Evolutionary conservation across 78 protist species (phyloP), one percentile per base, ranked within the genome.

Genomic region (Guillardia theta): DNA sequence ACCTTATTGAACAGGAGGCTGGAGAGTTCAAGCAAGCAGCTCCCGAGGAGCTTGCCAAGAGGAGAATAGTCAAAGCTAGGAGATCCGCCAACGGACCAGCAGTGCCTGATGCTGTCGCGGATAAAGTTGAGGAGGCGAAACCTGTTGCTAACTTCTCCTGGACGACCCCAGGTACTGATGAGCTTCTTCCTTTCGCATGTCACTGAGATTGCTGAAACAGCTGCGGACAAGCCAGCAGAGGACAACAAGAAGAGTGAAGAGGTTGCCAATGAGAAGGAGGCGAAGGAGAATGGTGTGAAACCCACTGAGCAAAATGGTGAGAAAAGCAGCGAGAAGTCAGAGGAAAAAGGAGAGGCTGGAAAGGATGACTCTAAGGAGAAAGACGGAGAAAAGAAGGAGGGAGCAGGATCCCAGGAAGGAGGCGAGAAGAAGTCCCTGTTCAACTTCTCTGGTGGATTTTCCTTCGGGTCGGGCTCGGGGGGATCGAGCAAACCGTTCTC

Each of bases 81-180:
- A 18, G 90, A 8, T 18, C 53, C 1, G 90, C 53, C 48, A 36
- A 43, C 10, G 83, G 45, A 1, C 15, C 45, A 33, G 83, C 83
- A 33, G 83, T 33, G 33, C 83, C 83, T 4, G 83, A 70, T 43
- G 83, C 36, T 1, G 45, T 70, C 9, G 45, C 83, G 1, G 83
- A 70, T 22, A 24, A 70, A 58, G 70, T 58, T 58, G 70, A 58
- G 70, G 36, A 4, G 4, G 10, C 45, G n/a, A 70, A 70, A 43
- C 83, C 83, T 70, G n/a, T n/a, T n/a, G n/a, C n/a, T n/a, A n/a
- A n/a, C n/a, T 70, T 70, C 22, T 70, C 83, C 4, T 70, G 83
- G 83, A 24, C 83, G 22, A 24, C 33, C 15, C 83, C 83, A 58
- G 70, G n/a, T n/a, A n/a, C n/a, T n/a, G n/a, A n/a, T n/a, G n/a